Evolutionary conservation across 805 yeast species (phyloP).

Genomic region (Clavispora carvajalis): DNA sequence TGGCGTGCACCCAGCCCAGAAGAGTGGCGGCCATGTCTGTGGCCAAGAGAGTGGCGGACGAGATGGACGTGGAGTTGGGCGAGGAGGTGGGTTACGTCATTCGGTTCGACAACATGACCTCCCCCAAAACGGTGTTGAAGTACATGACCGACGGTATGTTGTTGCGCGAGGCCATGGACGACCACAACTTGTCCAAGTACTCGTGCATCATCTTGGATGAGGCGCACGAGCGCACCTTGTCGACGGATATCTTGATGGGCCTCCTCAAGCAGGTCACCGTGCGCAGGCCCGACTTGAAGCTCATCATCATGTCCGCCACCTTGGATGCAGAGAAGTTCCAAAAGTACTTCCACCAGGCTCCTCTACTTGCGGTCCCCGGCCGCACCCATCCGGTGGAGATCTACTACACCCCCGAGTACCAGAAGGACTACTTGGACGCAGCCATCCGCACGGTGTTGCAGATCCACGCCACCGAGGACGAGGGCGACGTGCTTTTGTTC

Average conservation of each 20-base stretch:
- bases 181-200: constrained; percentile 72
- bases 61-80: constrained; percentile 90
- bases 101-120: constrained; percentile 88
- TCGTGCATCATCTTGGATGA: constrained; percentile 93
- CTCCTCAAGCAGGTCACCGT: constrained; percentile 73
- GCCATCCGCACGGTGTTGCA: constrained; percentile 94
- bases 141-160: constrained; percentile 99
- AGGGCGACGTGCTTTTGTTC: constrained; percentile 83
- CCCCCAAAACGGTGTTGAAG: constrained; percentile 74
- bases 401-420: constrained; percentile 94
- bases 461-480: constrained; percentile 94
- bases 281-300: constrained; percentile 82
- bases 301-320: constrained; percentile 96
- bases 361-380: constrained; percentile 94
- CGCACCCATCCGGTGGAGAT: constrained; percentile 97
- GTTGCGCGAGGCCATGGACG: constrained; percentile 95
- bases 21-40: constrained; percentile 99
- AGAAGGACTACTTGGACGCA: constrained; percentile 89
- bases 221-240: constrained; percentile 95
- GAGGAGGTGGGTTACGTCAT: constrained; percentile 93
- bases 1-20: constrained; percentile 96
- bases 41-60: constrained; percentile 95
- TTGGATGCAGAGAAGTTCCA: constrained; percentile 96
- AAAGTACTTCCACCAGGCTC: constrained; percentile 82
- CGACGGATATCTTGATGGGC: constrained; percentile 97